Conservation (phyloP, 495 filamentous ascomycete species). For the Xylaria grammica region DNA sequence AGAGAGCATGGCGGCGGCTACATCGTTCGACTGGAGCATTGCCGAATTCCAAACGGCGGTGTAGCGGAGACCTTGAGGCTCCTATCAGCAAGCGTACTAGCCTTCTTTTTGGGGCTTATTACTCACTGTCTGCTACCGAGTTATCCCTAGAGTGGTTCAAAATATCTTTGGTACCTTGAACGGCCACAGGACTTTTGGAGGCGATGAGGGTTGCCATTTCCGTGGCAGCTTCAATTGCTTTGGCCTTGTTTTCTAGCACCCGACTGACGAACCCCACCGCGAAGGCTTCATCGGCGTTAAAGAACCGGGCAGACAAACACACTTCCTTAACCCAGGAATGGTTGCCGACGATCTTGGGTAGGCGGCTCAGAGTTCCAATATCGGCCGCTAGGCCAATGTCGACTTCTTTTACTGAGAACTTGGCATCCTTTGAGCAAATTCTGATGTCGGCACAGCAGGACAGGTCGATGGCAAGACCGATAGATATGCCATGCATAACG, state of each 20-base stretch:
- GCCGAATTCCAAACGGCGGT: conserved; percentile 86
- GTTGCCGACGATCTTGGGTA: conserved; percentile 83
- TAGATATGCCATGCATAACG: conserved; percentile 78
- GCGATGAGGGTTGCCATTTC: conserved; percentile 71
- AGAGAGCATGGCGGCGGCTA: conserved; percentile 72
- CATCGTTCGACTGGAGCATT: conserved; percentile 80
- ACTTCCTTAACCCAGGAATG: conserved; percentile 93
- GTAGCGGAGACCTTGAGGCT: conserved; percentile 71
- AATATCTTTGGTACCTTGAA: conserved; percentile 91
- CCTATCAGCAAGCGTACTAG: conserved; percentile 21
- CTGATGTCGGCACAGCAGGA: conserved; percentile 79
- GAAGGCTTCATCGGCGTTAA: conserved; percentile 78
- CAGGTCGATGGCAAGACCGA: conserved; percentile 87
- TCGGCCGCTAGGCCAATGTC: conserved; percentile 95
- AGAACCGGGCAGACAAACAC: conserved; percentile 75
- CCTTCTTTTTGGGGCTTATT: neutral
- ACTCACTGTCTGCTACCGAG: conserved; percentile 74
- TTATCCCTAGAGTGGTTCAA: conserved; percentile 86
- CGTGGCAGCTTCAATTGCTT: conserved; percentile 65
- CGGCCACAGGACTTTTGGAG: conserved; percentile 86
- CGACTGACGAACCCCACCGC: conserved; percentile 82
- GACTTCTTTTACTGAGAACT: conserved; percentile 88
- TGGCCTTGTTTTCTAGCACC: conserved; percentile 70
- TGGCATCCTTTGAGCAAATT: conserved; percentile 65
- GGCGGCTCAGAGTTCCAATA: conserved; percentile 82